Evolutionary conservation across 768 basidiomycete genomes (phyloP).

Genomic region (Suillus weaverae): DNA sequence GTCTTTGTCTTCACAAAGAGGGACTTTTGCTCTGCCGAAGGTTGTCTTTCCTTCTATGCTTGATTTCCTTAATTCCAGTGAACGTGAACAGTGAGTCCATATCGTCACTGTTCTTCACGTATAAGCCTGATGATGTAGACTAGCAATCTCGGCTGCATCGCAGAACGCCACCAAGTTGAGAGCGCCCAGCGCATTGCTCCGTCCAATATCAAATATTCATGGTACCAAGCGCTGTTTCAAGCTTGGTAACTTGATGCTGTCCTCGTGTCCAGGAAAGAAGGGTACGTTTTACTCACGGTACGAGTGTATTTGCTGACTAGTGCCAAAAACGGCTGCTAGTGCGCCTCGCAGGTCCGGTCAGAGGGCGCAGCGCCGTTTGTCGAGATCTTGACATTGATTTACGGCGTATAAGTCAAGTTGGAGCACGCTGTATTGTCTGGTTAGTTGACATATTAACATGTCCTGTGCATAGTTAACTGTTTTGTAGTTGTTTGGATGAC

Average conservation of each 20-base stretch:
- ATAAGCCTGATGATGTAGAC: neutral
- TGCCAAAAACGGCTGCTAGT: constrained; percentile 39
- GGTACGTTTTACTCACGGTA: constrained; percentile 39
- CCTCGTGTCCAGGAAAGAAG: constrained; percentile 96
- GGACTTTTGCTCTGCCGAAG: constrained; percentile 6
- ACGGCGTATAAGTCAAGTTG: constrained; percentile 65
- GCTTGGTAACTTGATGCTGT: constrained; percentile 86
- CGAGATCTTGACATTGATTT: constrained; percentile 81
- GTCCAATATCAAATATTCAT: constrained; percentile 10
- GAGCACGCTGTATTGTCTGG: constrained; percentile 85
- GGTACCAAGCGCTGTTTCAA: constrained; percentile 23
- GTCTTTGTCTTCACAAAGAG: neutral
- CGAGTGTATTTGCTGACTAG: neutral
- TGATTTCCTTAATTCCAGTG: constrained; percentile 6
- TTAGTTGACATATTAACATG: constrained; percentile 29
- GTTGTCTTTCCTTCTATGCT: constrained; percentile 13
- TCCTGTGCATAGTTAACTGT: neutral
- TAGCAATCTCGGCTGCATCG: neutral
- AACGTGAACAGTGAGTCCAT: constrained; percentile 7
- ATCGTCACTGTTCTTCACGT: too few relatives aligned
- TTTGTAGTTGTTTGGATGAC: constrained; percentile 77
- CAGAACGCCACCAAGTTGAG: constrained; percentile 11
- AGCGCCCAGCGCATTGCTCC: constrained; percentile 9
- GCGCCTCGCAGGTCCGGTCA: constrained; percentile 70
- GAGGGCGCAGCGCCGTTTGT: constrained; percentile 80